Evolutionary conservation across 2,329 filamentous ascomycete genomes (phyloP), one percentile per base, ranked within the genome.

Genomic region (Ophiostoma australiae): DNA sequence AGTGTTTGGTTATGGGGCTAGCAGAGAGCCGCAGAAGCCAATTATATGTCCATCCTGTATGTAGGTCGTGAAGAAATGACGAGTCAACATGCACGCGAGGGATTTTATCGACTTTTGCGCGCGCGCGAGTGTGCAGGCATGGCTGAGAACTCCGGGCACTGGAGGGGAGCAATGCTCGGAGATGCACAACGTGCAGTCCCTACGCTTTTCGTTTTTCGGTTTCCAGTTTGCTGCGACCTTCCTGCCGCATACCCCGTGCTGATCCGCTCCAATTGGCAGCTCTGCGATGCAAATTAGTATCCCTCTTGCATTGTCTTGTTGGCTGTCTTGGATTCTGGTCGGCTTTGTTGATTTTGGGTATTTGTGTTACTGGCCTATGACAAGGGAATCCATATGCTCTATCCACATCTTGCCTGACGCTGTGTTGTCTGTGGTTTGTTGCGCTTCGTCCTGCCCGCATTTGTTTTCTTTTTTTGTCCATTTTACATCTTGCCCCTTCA

Each of bases 51-150:
- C 27, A 15, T 69, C 3, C 48, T 58, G 20, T 20, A 35, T 20
- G 67, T 39, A 58, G 41, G 17, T 20, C 7, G 41, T 35, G 20
- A 7, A 27, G 67, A 69, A 37, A 55, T 69, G 67, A 69, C 67
- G 20, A 37, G 48, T 69, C 67, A 69, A 69, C 17, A 15, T 58
- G 67, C 67, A 58, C 67, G 33, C 67, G 67, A 69, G 67, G 67
- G 41, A 68, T 68, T 68, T 68, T 35, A 35, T 48, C 48, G 44
- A n/a, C 44, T 27, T 52, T 41, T 20, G 7, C 4, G 44, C 23
- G 23, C 52, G 23, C 52, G 17, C 52, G 13, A 52, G 61, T 11
- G 33, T 17, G 35, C 65, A 20, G 4, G 65, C 27, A 39, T 44
- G 39, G 37, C n/a, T 48, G 39, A 20, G 39, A 52, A 44, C 44